Evolutionary conservation across 2,329 filamentous ascomycete species (phyloP).

Genomic region (Monilinia laxa): DNA sequence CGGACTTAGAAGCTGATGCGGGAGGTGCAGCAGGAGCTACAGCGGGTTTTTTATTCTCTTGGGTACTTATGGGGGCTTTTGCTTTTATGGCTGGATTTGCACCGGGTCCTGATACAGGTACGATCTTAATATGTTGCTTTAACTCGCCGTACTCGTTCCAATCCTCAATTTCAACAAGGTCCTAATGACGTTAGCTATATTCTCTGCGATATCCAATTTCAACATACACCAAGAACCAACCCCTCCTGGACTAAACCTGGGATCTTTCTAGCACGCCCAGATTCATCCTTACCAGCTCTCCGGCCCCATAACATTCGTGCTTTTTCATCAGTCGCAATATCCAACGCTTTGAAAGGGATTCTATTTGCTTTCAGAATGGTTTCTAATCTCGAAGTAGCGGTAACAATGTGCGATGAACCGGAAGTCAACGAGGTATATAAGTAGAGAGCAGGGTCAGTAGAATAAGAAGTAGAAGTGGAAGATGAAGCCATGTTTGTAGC

Average conservation of each 20-base stretch:
- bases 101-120: slow-evolving; percentile 27
- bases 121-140: slow-evolving; percentile 63
- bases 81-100: slow-evolving; percentile 26
- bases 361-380: slow-evolving; percentile 94
- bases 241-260: slow-evolving; percentile 88
- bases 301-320: slow-evolving; percentile 87
- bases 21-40: slow-evolving; percentile 33
- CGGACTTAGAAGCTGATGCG: slow-evolving; percentile 25
- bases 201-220: slow-evolving; percentile 2
- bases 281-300: slow-evolving; percentile 69
- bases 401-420: slow-evolving; percentile 93
- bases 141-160: slow-evolving; percentile 99
- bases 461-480: slow-evolving; percentile 37
- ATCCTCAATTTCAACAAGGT: slow-evolving; percentile 91
- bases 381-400: slow-evolving; percentile 90
- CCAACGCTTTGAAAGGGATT: slow-evolving; percentile 88
- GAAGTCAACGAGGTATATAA: slow-evolving; percentile 96
- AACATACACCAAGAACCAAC: slow-evolving; percentile 76
- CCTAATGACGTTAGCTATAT: slow-evolving; percentile 52
- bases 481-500: slow-evolving; percentile 38
- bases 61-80: slow-evolving; percentile 36
- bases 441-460: slow-evolving; percentile 72
- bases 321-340: slow-evolving; percentile 85
- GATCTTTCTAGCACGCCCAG: slow-evolving; percentile 68
- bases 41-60: slow-evolving; percentile 40